Percentiles rank a stretch among this genome's conserved stretches.
These are phyloP conservation scores for Nothomitra cinnamomea DNA, from an alignment of 2,329 filamentous ascomycete genomes.

Conservation along the genomic window DNA sequence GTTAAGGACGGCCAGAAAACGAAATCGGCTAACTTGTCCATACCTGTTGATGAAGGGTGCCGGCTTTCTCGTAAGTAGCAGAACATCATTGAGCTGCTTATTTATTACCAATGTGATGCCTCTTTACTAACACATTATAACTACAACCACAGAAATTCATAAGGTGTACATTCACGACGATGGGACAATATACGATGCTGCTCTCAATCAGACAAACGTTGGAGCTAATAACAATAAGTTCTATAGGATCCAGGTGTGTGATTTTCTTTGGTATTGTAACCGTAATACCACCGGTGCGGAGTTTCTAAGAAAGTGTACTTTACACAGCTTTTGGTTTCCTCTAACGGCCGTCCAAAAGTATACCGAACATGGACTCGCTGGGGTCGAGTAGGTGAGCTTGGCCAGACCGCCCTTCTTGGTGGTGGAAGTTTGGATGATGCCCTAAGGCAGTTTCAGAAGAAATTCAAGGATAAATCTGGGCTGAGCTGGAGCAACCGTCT, in stretches of 20 bases:
- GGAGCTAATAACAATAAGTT: slow-evolving; percentile 63
- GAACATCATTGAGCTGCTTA: no score
- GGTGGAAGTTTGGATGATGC: slow-evolving; percentile 23
- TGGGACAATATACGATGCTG: slow-evolving; percentile 9
- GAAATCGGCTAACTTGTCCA: slow-evolving; percentile 24
- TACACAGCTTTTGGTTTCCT: slow-evolving; percentile 3
- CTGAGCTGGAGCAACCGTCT: slow-evolving; percentile 32
- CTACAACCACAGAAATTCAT: slow-evolving; percentile 7
- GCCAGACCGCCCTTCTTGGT: slow-evolving; percentile 27
- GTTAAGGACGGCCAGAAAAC: slow-evolving; percentile 28
- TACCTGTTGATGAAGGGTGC: slow-evolving; percentile 31
- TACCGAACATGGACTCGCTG: slow-evolving; percentile 59
- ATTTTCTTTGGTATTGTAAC: neutral
- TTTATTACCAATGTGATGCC: no score
- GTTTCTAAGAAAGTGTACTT: neutral
- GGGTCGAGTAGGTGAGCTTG: slow-evolving; percentile 52
- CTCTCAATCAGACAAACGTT: slow-evolving; percentile 12
- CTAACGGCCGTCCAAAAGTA: slow-evolving; percentile 27
- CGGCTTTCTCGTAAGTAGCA: slow-evolving; percentile 14
- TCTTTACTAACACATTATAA: neutral
- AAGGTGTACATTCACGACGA: neutral
- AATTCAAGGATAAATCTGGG: slow-evolving; percentile 40
- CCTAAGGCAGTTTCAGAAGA: slow-evolving; percentile 30
- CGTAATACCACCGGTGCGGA: no score
- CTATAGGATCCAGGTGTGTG: slow-evolving; percentile 49